Evolutionary conservation across 2,329 filamentous ascomycete genomes (phyloP), one percentile per base, ranked within the genome.

Genomic region (Neofusicoccum sp.): DNA sequence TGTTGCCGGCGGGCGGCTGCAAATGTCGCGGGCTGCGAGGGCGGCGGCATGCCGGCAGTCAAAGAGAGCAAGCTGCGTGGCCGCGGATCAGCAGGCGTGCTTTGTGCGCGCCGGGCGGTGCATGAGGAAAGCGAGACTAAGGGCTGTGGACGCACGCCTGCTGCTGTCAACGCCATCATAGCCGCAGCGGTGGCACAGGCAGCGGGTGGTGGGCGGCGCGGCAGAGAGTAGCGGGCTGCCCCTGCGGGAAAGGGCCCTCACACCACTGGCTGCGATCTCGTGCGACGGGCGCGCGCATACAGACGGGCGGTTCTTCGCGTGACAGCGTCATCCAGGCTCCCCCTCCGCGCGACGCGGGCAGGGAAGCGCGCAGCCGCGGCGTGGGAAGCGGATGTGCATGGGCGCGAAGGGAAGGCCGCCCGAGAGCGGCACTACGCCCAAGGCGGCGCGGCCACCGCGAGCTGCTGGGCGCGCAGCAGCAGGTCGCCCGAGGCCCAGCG

Each of bases 21-120:
- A 56, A 56, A 41, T n/a, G 36, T 43, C 51, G 51, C 51, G 51
- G n/a, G n/a, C n/a, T n/a, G n/a, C n/a, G n/a, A n/a, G n/a, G n/a
- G n/a, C n/a, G n/a, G 51, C 51, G 51, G 51, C 51, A 56, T 56
- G 51, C 51, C 51, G 51, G 51, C 14, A 56, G 51, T 56, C 51
- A 31, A 43, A 56, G 51, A 56, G 51, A 41, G 51, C 26, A 56
- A 30, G 36, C 51, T 31, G 51, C 36, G 51, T 33, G 51, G 31
- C 51, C 28, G 26, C 20, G 33, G 51, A 56, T 56, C 51, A 43
- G 51, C 51, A 56, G 38, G 51, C 51, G 51, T 56, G 51, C 51
- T 56, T 56, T 43, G 51, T 56, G 36, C 36, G 8, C 36, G 49
- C 24, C 14, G 34, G 14, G 49, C 49, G 24, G 36, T 54, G 51